phyloP scores from a whole-genome alignment of 495 filamentous ascomycete genomes.

The Ramalina peruviana region DNA sequence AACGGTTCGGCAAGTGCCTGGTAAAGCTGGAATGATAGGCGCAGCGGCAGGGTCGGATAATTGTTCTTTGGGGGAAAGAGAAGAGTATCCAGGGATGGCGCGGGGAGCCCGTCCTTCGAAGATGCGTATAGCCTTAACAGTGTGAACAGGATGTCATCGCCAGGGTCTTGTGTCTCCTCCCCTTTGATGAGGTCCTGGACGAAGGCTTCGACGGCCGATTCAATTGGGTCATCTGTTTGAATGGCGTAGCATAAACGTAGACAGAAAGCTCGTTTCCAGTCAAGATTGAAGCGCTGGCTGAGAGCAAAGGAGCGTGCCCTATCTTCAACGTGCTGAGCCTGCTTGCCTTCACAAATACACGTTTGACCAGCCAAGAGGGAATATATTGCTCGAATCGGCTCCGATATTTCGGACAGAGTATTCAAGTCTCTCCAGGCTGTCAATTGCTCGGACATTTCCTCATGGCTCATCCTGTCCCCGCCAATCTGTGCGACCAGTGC shows the following conservation, averaged over 20 bases:
- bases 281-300: slow-evolving; percentile 64
- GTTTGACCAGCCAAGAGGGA: slow-evolving; percentile 80
- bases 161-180: slow-evolving; percentile 44
- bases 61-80: slow-evolving; percentile 43
- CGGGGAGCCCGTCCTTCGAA: slow-evolving; percentile 25
- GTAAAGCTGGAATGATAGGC: slow-evolving; percentile 72
- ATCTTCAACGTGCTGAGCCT: slow-evolving; percentile 53
- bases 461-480: slow-evolving; percentile 44
- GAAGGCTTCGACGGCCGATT: slow-evolving; percentile 56
- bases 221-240: slow-evolving; percentile 48
- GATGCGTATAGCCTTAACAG: slow-evolving; percentile 66
- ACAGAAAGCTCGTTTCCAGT: slow-evolving; percentile 89
- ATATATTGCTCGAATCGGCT: slow-evolving; percentile 75
- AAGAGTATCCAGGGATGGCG: slow-evolving; percentile 40
- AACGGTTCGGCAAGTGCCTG: slow-evolving; percentile 39
- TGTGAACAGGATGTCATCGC: slow-evolving; percentile 71
- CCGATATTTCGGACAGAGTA: slow-evolving; percentile 71
- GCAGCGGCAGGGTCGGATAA: slow-evolving; percentile 52
- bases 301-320: slow-evolving; percentile 62
- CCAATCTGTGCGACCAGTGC: slow-evolving; percentile 72
- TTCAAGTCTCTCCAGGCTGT: slow-evolving; percentile 70
- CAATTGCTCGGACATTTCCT: slow-evolving; percentile 63
- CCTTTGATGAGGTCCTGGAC: slow-evolving; percentile 43
- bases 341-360: slow-evolving; percentile 62
- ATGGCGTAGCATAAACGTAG: slow-evolving; percentile 78